Base-by-base conservation (phyloP, 2,329 filamentous ascomycete genomes). In the Colletotrichum limetticola region DNA sequence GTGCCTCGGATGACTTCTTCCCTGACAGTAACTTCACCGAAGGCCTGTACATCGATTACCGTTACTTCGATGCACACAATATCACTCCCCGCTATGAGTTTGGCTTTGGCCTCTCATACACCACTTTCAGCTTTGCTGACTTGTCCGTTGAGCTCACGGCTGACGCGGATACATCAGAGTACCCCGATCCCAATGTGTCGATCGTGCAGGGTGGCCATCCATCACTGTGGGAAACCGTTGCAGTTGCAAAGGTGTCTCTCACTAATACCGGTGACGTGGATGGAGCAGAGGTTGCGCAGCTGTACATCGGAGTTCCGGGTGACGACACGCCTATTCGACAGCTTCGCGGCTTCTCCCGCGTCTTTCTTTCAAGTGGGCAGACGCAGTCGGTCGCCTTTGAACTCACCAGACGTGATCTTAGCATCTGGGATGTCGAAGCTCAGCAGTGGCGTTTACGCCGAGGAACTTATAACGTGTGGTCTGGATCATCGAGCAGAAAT, bases 381-480 rank as follows among this genome's bases (percentile, higher is more conserved):
- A 55, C 61, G 3, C n/a, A 82, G 19, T 85, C 82, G 0, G 81
- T 91, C 0, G 80, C 76, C 0, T 89, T 93, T 68, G 78, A 83
- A 30, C 78, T 94, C 52, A 92, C 86, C 22, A 85, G 92, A 53
- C 87, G 91, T 72, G 92, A 94, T 77, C 77, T 94, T 61, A 93
- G 91, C 79, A 84, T 90, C 30, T 94, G 92, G 92, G 90, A 93
- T 78, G 85, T 88, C 5, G 82, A 79, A 1, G 85, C 84, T 37
- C 91, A 93, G 82, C 88, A 88, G 76, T 94, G 92, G 92, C 83
- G 83, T 57, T 76, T 91, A 65, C 83, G 82, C 62, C 81, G 78
- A 26, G 87, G 87, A 0, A 77, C 79, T 14, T 89, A 88, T 72
- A 75, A 72, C 3, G 70, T 89, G 5, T 85, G 78, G 68, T 84